These are phyloP conservation scores for Cryphonectria japonica DNA, from an alignment of 2,329 filamentous ascomycete species.

Conservation along the genomic window DNA sequence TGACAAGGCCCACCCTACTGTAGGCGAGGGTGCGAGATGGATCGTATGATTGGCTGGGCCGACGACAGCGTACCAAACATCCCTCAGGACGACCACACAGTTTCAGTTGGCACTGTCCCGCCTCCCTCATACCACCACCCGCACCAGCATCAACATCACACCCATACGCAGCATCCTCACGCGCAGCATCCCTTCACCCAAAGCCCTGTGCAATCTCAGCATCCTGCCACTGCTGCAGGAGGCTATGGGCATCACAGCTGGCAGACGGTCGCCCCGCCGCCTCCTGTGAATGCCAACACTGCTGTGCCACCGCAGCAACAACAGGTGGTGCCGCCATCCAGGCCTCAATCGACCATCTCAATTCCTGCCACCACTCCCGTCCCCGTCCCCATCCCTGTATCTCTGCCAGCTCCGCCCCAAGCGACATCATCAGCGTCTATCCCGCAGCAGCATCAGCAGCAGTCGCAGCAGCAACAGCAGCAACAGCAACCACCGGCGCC, in stretches of 20 bases:
- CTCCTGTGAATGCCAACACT: constrained; percentile 24
- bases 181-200: constrained; percentile 27
- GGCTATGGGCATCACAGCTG: constrained; percentile 30
- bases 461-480: constrained; percentile 12
- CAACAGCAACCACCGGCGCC: constrained; percentile 4
- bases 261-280: constrained; percentile 33
- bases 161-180: constrained; percentile 24
- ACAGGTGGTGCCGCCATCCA: constrained; percentile 31
- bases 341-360: constrained; percentile 26
- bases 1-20: constrained; percentile 25
- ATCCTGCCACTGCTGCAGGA: constrained; percentile 28
- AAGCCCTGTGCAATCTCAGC: constrained; percentile 29
- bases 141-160: constrained; percentile 19
- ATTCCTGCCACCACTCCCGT: constrained; percentile 27
- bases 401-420: constrained; percentile 19
- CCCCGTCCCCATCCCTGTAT: constrained; percentile 25
- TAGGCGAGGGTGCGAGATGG: constrained; percentile 27
- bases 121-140: constrained; percentile 24
- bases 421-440: constrained; percentile 25
- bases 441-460: constrained; percentile 26
- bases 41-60: constrained; percentile 29
- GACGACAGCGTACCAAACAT: constrained; percentile 30
- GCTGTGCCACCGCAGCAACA: constrained; percentile 28
- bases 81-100: constrained; percentile 30
- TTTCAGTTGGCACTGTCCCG: constrained; percentile 30